Base-by-base conservation (phyloP, 768 basidiomycete genomes). In the Macrocybe gigantea region DNA sequence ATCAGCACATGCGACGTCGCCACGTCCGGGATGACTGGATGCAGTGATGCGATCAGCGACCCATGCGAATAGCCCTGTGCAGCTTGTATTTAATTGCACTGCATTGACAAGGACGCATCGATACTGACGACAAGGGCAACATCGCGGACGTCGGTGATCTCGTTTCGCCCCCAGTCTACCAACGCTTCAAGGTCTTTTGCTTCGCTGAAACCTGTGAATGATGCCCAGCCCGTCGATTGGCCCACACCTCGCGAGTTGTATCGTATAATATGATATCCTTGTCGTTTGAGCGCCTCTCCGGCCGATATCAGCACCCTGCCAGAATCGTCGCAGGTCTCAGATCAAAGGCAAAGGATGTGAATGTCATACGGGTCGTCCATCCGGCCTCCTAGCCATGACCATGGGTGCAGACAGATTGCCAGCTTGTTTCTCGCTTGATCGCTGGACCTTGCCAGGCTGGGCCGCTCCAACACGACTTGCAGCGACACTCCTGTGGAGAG, bases 211-310 rank as follows among this genome's bases (percentile, higher is more conserved):
- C 89, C 90, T 4, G 83, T 87, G 35, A 91, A 71, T 2, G 89
- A 86, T 2, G 83, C 60, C 74, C 82, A 78, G 6, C 88, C 89
- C 1, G 79, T 76, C 0, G 89, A 92, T 40, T 63, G 68, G 10
- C 89, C 89, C 7, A 88, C 85, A 0, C 87, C 85, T 33, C 90
- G 78, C 35, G 85, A 83, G 56, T 93, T 93, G 63, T 82, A 93
- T 44, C 74, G 72, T 34, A 91, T 58, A 14, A 88, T 77, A 56
- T 81, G 69, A 56, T 80, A 86, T 3, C 72, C 70, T 3, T 62
- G 58, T 12, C 64, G 56, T 2, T 73, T 62, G 29, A 88, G 61
- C 40, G 66, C 61, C 15, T 64, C 55, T 46, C 65, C 54, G 22
- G 85, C 59, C 44, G 68, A 53, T 12, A 61, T 48, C 7, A 80